These are phyloP conservation scores for Cyclostephanos invisitatus DNA, from an alignment of 108 stramenopile genomes.

Conservation along the genomic window DNA sequence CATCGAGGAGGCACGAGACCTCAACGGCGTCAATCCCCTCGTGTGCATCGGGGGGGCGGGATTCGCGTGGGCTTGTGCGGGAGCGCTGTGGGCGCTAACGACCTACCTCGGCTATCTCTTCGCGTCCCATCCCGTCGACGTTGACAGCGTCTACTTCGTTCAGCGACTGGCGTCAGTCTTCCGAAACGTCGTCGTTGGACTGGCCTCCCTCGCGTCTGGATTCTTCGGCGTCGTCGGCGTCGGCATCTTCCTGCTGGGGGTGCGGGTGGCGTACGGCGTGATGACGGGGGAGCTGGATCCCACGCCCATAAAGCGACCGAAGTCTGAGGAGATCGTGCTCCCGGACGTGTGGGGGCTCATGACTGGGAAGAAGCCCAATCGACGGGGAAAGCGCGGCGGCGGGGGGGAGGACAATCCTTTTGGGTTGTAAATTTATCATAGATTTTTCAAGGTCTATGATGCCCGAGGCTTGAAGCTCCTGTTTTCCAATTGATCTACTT, in stretches of 20 bases:
- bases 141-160: conserved; percentile 64
- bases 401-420: background rate
- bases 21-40: conserved; percentile 85
- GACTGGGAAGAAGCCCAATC: conserved; percentile 69
- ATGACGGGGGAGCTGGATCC: conserved; percentile 79
- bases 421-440: background rate
- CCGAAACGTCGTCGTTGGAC: conserved; percentile 78
- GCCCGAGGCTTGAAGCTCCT: background rate
- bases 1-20: conserved; percentile 68
- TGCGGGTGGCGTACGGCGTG: conserved; percentile 78
- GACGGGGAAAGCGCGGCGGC: conserved; percentile 27
- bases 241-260: conserved; percentile 72
- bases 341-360: conserved; percentile 80
- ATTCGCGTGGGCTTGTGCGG: conserved; percentile 68
- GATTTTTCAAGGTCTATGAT: background rate
- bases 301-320: conserved; percentile 62
- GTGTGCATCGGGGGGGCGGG: conserved; percentile 64
- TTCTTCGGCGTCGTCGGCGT: conserved; percentile 82
- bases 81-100: conserved; percentile 64
- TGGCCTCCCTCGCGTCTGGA: conserved; percentile 71
- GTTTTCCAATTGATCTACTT: background rate
- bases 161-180: conserved; percentile 58
- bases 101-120: conserved; percentile 60
- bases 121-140: conserved; percentile 62
- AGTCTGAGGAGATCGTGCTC: conserved; percentile 54